Evolutionary conservation across 176 grass and related monocot genomes (phyloP).

Genomic region (Triticum dicoccoides): DNA sequence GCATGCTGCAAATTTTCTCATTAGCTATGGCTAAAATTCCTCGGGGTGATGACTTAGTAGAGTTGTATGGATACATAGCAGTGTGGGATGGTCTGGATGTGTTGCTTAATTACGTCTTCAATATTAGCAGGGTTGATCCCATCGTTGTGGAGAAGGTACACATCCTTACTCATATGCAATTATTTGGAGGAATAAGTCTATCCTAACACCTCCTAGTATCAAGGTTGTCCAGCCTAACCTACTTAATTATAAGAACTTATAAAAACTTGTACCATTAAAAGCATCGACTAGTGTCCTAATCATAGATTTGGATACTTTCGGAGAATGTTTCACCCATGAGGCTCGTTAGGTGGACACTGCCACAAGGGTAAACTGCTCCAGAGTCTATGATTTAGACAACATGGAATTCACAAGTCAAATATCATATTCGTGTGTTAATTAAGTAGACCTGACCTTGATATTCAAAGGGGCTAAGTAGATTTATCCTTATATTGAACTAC

Average conservation of each 20-base stretch:
- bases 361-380: not conserved
- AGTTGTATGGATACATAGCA: constrained; percentile 9
- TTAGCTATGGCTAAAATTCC: not conserved
- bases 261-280: too few relatives aligned
- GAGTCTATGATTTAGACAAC: not conserved
- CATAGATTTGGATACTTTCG: too few relatives aligned
- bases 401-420: not conserved
- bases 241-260: too few relatives aligned
- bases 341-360: not conserved
- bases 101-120: not conserved
- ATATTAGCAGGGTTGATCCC: not conserved
- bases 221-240: too few relatives aligned
- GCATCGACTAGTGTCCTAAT: too few relatives aligned
- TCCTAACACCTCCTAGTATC: too few relatives aligned
- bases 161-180: too few relatives aligned
- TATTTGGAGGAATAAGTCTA: too few relatives aligned
- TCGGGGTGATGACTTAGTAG: not conserved
- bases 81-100: not conserved
- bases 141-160: not conserved
- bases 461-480: not conserved
- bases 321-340: too few relatives aligned
- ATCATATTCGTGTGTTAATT: not conserved
- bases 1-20: not conserved
- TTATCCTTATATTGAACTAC: not conserved
- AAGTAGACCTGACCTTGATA: not conserved